Evolutionary conservation across 2,329 filamentous ascomycete genomes (phyloP).

Genomic region (Colletotrichum trifolii): DNA sequence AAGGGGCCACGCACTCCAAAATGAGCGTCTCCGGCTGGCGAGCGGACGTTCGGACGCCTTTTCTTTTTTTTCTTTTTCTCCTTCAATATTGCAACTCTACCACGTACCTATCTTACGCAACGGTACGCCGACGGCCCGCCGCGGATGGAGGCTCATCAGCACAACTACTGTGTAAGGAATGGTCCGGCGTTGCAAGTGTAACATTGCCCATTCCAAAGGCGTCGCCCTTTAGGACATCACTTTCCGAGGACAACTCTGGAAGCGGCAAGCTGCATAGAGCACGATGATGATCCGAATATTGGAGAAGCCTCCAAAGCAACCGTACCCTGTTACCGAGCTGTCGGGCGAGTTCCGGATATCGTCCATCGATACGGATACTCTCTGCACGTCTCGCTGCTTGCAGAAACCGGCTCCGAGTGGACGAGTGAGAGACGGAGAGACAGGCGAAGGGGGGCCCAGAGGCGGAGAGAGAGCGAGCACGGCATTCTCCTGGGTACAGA

Average conservation of each 20-base stretch:
- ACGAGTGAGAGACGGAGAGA: neutral
- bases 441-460: neutral
- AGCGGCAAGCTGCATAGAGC: conserved; percentile 22
- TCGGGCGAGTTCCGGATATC: conserved; percentile 34
- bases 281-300: neutral
- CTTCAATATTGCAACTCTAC: conserved; percentile 16
- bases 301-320: neutral
- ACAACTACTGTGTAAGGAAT: too few relatives aligned
- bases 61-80: neutral
- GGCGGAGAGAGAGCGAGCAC: neutral
- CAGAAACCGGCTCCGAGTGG: conserved; percentile 23
- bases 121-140: conserved; percentile 3
- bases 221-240: too few relatives aligned
- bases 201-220: neutral
- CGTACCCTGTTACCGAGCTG: conserved; percentile 17
- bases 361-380: neutral
- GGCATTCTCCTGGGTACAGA: conserved; percentile 18
- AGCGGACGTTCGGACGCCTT: conserved; percentile 10
- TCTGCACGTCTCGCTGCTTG: neutral
- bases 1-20: neutral
- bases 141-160: neutral
- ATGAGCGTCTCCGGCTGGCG: neutral
- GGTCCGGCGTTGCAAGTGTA: conserved; percentile 6
- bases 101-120: too few relatives aligned
- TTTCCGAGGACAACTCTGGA: neutral